Base-by-base conservation (phyloP, 139 green algal genomes). In the Pseudopediastrum boryanum region DNA sequence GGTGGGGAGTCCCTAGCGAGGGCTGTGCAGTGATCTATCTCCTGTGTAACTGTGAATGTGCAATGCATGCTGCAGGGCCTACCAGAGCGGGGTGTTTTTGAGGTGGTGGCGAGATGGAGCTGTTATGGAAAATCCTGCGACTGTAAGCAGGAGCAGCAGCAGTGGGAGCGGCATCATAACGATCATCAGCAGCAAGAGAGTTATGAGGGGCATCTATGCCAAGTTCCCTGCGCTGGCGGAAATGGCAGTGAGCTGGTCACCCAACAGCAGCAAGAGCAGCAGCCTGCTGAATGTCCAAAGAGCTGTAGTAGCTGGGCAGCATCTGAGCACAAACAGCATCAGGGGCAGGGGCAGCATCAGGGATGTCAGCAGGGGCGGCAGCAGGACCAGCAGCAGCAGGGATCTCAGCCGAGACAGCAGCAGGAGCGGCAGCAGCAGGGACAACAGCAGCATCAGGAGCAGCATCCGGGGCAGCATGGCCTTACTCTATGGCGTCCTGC, bases 61-160 rank as follows among this genome's bases (percentile, higher is more conserved):
- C n/a, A n/a, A n/a, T n/a, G n/a, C n/a, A n/a, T 29, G 21, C 10
- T 64, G 54, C 71, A 78, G 71, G 54, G 64, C 25, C 54, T 78
- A 21, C 42, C 54, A 52, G 71, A 78, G 71, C 54, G 67, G 52
- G 9, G 19, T 9, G 54, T 80, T 10, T 80, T 80, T 27, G 21
- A 80, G 31, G 74, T 50, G 69, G 74, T 80, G 2, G 74, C 74
- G 12, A 62, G 61, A 21, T 80, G 74, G 74, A 62, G 58, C 64
- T 23, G 48, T 31, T 51, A 54, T 13, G 74, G 74, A 36, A 38
- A 21, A 23, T 21, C n/a, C 23, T 23, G 33, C 7, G 21, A 38
- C 35, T 23, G 19, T 27, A 25, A 43, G 4, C 5, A 16, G 2
- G 21, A 3, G 51, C 51, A 56, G 35, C 70, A 50, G 70, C 51